Conservation (phyloP, 2,329 filamentous ascomycete species). For the Trichoderma simmonsii region DNA sequence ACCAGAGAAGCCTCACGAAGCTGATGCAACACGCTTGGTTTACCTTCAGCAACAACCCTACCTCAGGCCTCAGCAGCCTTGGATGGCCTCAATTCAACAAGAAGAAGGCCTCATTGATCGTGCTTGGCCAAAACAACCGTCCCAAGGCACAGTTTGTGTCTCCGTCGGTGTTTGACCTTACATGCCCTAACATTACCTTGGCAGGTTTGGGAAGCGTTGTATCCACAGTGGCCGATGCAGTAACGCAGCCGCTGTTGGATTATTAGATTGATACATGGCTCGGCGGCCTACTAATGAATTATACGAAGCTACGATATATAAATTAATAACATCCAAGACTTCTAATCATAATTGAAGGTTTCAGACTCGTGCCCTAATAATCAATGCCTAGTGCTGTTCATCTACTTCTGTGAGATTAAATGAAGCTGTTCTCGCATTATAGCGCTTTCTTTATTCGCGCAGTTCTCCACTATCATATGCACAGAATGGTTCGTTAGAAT, state of each 20-base stretch:
- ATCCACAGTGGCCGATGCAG: not conserved
- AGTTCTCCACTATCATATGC: not conserved
- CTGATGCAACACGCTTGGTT: constrained; percentile 42
- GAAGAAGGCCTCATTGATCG: constrained; percentile 18
- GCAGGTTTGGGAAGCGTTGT: constrained; percentile 23
- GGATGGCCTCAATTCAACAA: constrained; percentile 28
- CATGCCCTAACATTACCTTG: constrained; percentile 26
- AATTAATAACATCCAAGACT: not conserved
- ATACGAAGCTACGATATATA: not conserved
- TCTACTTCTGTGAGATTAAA: not conserved
- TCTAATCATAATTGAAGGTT: not conserved
- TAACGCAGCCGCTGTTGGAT: not conserved
- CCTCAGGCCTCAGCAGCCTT: constrained; percentile 29
- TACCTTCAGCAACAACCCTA: constrained; percentile 39
- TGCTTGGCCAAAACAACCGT: constrained; percentile 17
- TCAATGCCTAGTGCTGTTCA: not conserved
- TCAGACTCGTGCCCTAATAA: not conserved
- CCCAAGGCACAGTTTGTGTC: constrained; percentile 25
- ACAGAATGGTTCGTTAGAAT: not conserved
- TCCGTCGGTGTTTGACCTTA: constrained; percentile 27
- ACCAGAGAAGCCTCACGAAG: constrained; percentile 33
- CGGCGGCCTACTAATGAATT: not conserved
- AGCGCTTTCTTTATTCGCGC: not conserved
- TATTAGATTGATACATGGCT: not conserved
- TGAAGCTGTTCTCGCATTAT: not conserved